Base-by-base conservation (phyloP, 495 filamentous ascomycete species). In the Aspergillus baeticus region DNA sequence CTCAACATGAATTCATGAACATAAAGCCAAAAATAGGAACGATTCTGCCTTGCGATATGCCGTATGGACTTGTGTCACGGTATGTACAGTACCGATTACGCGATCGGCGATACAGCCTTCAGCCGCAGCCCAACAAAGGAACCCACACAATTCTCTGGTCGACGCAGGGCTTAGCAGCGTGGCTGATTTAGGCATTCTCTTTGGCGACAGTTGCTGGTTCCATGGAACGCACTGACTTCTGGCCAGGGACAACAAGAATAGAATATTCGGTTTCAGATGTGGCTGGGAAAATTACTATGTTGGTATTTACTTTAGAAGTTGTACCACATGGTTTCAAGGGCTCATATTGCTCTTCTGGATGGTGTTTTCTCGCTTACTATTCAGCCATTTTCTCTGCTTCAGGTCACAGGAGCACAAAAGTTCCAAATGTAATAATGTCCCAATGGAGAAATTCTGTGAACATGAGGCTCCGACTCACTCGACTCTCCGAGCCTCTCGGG, bases 71-170 rank as follows among this genome's bases (percentile, higher is more conserved):
- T 26, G 21, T 45, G 37, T 47, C 17, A 26, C 18, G 34, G 37
- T 34, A 44, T 35, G 58, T 42, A 58, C 15, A 11, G 17, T 50
- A 55, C 54, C 8, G 21, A 55, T 45, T 43, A 38, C n/a, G 22
- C 35, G 60, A 59, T 59, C 48, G 31, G 36, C 41, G 49, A 17
- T 42, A 61, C 37, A 46, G 51, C 45, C 44, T 63, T 63, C 61
- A 63, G 57, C 61, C 57, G 61, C 61, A 63, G 53, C 5, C 35
- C 35, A 54, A 57, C 56, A 59, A 57, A 51, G 49, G 54, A 54
- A 51, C 50, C 43, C 53, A 41, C 41, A 44, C 34, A 36, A 52
- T 23, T 36, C 34, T 36, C 21, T 41, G 43, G 26, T 34, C 20
- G 44, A 23, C 22, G 20, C 51, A 52, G 44, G 57, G 54, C 57